Conservation (phyloP, 495 filamentous ascomycete species). For the Aspergillus cavernicola region DNA sequence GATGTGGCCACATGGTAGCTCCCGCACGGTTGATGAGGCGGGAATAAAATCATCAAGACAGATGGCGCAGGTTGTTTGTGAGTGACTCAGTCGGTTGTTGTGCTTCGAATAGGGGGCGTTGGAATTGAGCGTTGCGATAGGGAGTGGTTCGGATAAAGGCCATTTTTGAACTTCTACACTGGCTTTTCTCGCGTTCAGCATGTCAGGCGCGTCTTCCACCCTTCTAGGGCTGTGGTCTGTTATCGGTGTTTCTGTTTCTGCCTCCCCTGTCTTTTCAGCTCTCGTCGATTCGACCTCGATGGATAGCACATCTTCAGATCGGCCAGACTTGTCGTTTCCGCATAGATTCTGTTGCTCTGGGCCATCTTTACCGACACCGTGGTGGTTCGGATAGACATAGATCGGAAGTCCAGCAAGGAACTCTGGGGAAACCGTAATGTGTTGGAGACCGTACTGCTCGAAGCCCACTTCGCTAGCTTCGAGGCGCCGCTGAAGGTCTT, state of each 20-base stretch:
- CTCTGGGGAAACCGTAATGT: slow-evolving; percentile 63
- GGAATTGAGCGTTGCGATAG: background rate
- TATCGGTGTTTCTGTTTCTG: background rate
- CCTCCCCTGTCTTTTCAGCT: background rate
- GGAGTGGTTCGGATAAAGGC: background rate
- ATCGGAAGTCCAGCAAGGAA: slow-evolving; percentile 68
- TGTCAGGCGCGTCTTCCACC: background rate
- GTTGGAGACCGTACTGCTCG: slow-evolving; percentile 74
- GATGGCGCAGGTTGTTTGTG: slow-evolving; percentile 68
- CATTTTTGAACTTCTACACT: background rate
- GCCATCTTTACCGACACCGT: slow-evolving; percentile 15
- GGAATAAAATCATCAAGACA: slow-evolving; percentile 79
- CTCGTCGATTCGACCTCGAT: background rate
- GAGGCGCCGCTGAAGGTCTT: slow-evolving; percentile 62
- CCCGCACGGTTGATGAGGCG: slow-evolving; percentile 64
- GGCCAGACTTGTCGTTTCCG: background rate
- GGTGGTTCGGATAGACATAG: slow-evolving; percentile 61
- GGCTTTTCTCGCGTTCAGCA: background rate
- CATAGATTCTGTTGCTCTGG: background rate
- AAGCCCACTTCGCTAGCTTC: slow-evolving; percentile 73
- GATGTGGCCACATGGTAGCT: slow-evolving; percentile 84
- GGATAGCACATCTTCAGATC: background rate
- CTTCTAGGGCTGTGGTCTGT: background rate
- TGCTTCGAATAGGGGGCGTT: background rate
- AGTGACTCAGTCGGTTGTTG: slow-evolving; percentile 27